A percentile compares a stretch with the other conserved stretches of the same genome.
Evolutionary conservation across 2,329 filamentous ascomycete species (phyloP).

Genomic region (Aspergillus tanneri): DNA sequence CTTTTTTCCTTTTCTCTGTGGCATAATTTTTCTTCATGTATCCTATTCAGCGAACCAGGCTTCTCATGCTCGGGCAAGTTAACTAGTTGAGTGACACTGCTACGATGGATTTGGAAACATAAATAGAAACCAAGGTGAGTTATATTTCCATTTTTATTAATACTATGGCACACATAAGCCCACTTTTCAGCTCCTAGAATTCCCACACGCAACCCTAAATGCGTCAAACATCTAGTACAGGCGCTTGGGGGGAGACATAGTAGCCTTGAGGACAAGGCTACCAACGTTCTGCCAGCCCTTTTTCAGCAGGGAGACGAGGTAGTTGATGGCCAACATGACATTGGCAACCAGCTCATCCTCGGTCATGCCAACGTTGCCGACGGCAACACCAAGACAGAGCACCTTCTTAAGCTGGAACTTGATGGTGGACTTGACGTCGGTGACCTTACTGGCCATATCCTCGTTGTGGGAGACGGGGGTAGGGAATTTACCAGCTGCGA

Average conservation of each 20-base stretch:
- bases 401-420: constrained; percentile 99
- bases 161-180: constrained; percentile 32
- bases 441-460: constrained; percentile 92
- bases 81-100: not conserved
- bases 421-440: constrained; percentile 99
- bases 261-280: constrained; percentile 99
- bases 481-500: constrained; percentile 95
- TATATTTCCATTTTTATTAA: constrained; percentile 34
- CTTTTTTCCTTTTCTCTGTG: too few relatives aligned
- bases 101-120: not conserved
- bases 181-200: constrained; percentile 25
- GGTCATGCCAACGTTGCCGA: constrained; percentile 97
- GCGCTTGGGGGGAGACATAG: constrained; percentile 98
- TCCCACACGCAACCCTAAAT: constrained; percentile 28
- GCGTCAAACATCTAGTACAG: constrained; percentile 70
- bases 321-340: constrained; percentile 99
- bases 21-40: too few relatives aligned
- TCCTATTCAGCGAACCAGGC: too few relatives aligned
- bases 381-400: constrained; percentile 98
- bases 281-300: constrained; percentile 99
- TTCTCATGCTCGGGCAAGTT: too few relatives aligned
- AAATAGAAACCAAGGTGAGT: constrained; percentile 33
- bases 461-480: constrained; percentile 96
- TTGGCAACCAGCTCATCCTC: constrained; percentile 95
- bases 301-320: constrained; percentile 98